A percentile compares a stretch with the other conserved stretches of the same genome.
Evolutionary conservation across 495 filamentous ascomycete genomes (phyloP).

Genomic region (Monascus purpureus): DNA sequence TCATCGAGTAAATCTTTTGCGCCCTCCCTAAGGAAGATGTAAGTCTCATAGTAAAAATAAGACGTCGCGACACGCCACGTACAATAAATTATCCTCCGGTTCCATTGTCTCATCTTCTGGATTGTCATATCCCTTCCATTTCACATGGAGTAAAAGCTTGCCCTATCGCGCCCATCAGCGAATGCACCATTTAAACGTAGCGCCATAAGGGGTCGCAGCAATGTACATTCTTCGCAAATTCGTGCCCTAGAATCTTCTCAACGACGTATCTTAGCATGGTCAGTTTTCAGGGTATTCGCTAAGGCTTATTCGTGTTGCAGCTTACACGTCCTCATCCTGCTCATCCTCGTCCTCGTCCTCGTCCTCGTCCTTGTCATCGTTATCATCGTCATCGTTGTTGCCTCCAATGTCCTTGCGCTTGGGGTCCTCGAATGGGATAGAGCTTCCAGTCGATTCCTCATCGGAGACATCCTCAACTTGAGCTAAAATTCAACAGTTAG

Average conservation of each 20-base stretch:
- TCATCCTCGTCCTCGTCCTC: constrained; percentile 28
- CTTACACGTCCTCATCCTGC: constrained; percentile 22
- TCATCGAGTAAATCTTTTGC: constrained; percentile 38
- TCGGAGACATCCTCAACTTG: constrained; percentile 30
- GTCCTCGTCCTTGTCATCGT: constrained; percentile 16
- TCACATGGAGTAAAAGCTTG: constrained; percentile 35
- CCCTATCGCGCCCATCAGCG: constrained; percentile 20
- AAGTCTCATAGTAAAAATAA: background rate
- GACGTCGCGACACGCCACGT: constrained; percentile 3
- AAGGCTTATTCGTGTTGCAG: too few relatives aligned
- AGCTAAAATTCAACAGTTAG: constrained; percentile 13
- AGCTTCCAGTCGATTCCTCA: constrained; percentile 28
- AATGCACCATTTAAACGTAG: background rate
- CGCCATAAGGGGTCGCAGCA: background rate
- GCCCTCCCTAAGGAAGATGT: constrained; percentile 25
- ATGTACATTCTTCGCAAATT: constrained; percentile 24
- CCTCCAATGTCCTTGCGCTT: constrained; percentile 16
- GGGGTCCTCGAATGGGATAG: constrained; percentile 24
- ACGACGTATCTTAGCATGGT: constrained; percentile 40
- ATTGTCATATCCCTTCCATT: constrained; percentile 51
- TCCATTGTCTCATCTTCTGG: constrained; percentile 45
- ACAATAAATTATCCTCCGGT: constrained; percentile 42
- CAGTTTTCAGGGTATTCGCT: constrained; percentile 10
- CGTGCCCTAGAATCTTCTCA: constrained; percentile 41
- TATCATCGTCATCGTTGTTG: constrained; percentile 17